These are phyloP conservation scores for Russula lepida DNA, from an alignment of 768 basidiomycete species.

Conservation along the genomic window DNA sequence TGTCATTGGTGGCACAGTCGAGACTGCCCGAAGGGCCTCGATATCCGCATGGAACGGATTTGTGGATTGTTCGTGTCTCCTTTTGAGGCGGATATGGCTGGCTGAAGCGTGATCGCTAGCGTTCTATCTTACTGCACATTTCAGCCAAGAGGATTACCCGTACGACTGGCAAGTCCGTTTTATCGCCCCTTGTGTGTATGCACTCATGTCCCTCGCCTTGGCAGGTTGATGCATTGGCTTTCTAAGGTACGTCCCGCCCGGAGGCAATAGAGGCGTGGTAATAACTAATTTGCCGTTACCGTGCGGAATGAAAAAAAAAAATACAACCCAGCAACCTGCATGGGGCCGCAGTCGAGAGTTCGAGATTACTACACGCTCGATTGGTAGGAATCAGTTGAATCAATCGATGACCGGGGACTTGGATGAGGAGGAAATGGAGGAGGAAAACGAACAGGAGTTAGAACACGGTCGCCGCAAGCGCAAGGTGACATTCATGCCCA, in stretches of 20 bases:
- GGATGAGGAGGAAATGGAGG: constrained; percentile 61
- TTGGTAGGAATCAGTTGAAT: constrained; percentile 54
- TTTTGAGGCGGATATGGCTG: background rate
- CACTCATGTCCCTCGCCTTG: constrained; percentile 4
- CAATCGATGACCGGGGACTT: constrained; percentile 67
- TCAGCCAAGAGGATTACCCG: constrained; percentile 80
- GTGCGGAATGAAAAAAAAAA: constrained; percentile 11
- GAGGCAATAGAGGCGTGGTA: background rate
- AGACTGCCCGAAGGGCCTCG: constrained; percentile 74
- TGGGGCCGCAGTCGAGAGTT: constrained; percentile 86
- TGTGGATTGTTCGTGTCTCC: constrained; percentile 58
- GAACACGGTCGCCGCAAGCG: constrained; percentile 67
- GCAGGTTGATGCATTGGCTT: constrained; percentile 87
- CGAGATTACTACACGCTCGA: constrained; percentile 77
- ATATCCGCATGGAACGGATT: constrained; percentile 86
- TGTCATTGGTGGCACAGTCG: constrained; percentile 83
- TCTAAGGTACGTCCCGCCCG: constrained; percentile 47
- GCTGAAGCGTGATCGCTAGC: constrained; percentile 34
- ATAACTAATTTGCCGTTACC: background rate
- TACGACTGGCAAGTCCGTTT: constrained; percentile 59
- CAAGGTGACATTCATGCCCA: constrained; percentile 81
- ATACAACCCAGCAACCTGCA: constrained; percentile 63
- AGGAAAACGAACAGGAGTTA: constrained; percentile 50
- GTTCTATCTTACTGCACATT: constrained; percentile 85
- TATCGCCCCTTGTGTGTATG: constrained; percentile 1